phyloP scores from a whole-genome alignment of 192 early-diverging fungal genomes.

The Backusella macrospora region DNA sequence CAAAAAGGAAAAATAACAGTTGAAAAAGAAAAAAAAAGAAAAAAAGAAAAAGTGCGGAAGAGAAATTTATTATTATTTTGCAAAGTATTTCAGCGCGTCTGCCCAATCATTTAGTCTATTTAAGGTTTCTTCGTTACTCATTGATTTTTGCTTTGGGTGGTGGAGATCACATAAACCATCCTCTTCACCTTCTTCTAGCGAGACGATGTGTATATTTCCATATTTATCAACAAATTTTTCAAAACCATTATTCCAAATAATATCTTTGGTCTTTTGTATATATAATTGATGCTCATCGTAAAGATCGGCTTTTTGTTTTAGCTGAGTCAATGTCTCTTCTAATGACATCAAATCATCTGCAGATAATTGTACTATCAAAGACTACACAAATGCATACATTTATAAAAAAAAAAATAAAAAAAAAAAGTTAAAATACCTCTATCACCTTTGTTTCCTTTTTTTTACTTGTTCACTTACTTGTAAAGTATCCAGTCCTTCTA shows the following conservation, averaged over 20 bases:
- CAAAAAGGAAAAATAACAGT: not conserved
- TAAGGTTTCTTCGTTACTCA: slow-evolving; percentile 10
- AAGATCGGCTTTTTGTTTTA: not conserved
- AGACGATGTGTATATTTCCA: slow-evolving; percentile 6
- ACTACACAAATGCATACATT: not conserved
- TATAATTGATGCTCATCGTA: not conserved
- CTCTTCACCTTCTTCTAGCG: not conserved
- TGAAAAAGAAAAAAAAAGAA: not conserved
- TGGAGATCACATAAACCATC: not conserved
- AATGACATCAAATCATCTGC: not conserved
- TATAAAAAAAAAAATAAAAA: no score
- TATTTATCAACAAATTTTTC: slow-evolving; percentile 1
- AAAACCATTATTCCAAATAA: slow-evolving; percentile 12
- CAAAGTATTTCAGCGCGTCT: not conserved
- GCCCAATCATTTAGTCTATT: slow-evolving; percentile 10
- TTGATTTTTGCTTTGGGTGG: not conserved
- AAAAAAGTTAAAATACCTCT: not conserved
- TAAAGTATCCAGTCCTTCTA: not conserved
- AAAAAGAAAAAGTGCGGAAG: not conserved
- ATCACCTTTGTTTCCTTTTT: not conserved
- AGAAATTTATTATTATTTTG: slow-evolving; percentile 8
- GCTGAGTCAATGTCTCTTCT: not conserved
- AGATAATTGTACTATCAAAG: slow-evolving; percentile 8
- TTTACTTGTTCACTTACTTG: not conserved
- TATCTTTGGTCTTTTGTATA: not conserved